These are phyloP conservation scores for Schwanniomyces yamadae DNA, from an alignment of 805 yeast species.

Conservation along the genomic window DNA sequence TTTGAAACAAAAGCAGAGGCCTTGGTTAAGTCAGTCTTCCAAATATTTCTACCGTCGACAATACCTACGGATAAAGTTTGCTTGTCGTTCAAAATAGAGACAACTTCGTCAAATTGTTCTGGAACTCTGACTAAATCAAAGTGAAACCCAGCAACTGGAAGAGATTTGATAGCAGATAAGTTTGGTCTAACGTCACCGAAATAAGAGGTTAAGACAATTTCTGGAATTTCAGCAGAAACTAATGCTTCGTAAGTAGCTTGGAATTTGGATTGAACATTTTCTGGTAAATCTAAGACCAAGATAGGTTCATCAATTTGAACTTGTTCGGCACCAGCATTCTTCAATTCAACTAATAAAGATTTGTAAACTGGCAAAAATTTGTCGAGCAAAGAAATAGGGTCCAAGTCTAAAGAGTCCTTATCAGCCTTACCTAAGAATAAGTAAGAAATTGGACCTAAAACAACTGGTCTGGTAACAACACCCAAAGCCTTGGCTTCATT, in stretches of 20 bases:
- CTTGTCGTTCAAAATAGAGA: slow-evolving; percentile 58
- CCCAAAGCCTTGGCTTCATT: slow-evolving; percentile 97
- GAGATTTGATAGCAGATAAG: slow-evolving; percentile 79
- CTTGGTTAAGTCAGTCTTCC: slow-evolving; percentile 94
- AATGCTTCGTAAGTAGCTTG: slow-evolving; percentile 82
- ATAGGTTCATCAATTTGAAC: slow-evolving; percentile 98
- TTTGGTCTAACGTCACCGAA: slow-evolving; percentile 99
- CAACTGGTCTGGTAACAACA: slow-evolving; percentile 94
- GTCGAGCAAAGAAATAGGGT: slow-evolving; percentile 85
- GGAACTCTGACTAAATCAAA: slow-evolving; percentile 95
- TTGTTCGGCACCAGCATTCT: slow-evolving; percentile 90
- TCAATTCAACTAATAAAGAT: slow-evolving; percentile 82
- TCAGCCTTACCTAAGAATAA: slow-evolving; percentile 96
- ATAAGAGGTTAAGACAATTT: slow-evolving; percentile 83
- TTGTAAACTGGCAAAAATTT: slow-evolving; percentile 92
- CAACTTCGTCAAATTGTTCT: slow-evolving; percentile 88
- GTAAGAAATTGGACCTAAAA: slow-evolving; percentile 96
- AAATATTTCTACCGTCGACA: slow-evolving; percentile 98
- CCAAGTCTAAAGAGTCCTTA: slow-evolving; percentile 93
- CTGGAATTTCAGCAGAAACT: slow-evolving; percentile 66
- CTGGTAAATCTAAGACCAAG: slow-evolving; percentile 90
- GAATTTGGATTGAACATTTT: slow-evolving; percentile 79
- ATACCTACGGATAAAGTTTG: slow-evolving; percentile 94
- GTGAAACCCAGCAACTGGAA: slow-evolving; percentile 95
- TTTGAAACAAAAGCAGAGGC: slow-evolving; percentile 78